Evolutionary conservation across 768 basidiomycete species (phyloP).

Genomic region (Tephrocybe sp.): DNA sequence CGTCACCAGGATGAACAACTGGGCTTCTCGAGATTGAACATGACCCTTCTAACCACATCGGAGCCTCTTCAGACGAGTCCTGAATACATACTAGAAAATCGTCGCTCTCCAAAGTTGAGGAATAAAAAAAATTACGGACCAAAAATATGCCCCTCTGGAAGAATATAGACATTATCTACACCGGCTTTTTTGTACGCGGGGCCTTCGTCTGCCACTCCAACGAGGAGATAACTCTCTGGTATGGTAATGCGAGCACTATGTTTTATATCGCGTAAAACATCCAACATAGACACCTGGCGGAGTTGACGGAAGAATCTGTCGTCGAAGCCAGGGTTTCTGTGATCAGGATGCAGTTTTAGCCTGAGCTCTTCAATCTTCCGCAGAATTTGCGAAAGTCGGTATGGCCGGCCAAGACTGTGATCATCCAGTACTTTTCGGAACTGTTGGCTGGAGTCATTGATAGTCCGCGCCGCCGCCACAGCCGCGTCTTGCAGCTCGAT

Average conservation of each 20-base stretch:
- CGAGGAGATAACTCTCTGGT: slow-evolving; percentile 64
- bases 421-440: slow-evolving; percentile 49
- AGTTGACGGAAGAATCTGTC: slow-evolving; percentile 58
- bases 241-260: slow-evolving; percentile 74
- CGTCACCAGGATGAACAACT: slow-evolving; percentile 75
- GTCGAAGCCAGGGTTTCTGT: slow-evolving; percentile 38
- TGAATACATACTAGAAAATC: slow-evolving; percentile 55
- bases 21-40: slow-evolving; percentile 72
- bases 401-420: slow-evolving; percentile 47
- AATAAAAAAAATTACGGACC: slow-evolving; percentile 39
- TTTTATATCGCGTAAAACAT: slow-evolving; percentile 73
- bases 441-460: slow-evolving; percentile 53
- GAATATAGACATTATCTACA: slow-evolving; percentile 48
- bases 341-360: slow-evolving; percentile 44
- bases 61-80: slow-evolving; percentile 44
- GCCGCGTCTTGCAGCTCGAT: slow-evolving; percentile 59
- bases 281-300: slow-evolving; percentile 61
- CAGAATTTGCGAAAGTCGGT: slow-evolving; percentile 52
- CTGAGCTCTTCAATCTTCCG: slow-evolving; percentile 44
- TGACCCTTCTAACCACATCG: slow-evolving; percentile 58
- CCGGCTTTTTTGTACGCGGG: slow-evolving; percentile 58
- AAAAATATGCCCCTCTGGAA: slow-evolving; percentile 63
- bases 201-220: slow-evolving; percentile 85
- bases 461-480: slow-evolving; percentile 55
- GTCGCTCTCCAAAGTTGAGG: background rate